Evolutionary conservation across 768 basidiomycete genomes (phyloP).

Genomic region (Steccherinum ochraceum): DNA sequence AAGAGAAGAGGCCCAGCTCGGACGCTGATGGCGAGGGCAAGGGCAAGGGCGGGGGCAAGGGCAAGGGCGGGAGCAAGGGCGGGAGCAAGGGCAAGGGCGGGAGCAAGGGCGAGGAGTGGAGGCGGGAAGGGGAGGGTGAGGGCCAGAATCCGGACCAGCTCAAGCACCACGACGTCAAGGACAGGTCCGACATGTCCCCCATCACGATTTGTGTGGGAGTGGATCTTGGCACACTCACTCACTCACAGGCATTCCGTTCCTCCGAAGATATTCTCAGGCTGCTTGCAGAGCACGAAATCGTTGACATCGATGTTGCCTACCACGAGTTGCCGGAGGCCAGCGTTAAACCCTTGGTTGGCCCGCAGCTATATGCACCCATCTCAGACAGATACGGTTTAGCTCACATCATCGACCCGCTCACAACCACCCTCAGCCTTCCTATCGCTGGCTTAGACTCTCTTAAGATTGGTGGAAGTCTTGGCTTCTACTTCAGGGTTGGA

Average conservation of each 20-base stretch:
- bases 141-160: no score
- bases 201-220: constrained; percentile 22
- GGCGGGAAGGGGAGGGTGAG: no score
- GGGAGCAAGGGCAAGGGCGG: no score
- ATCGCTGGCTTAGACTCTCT: constrained; percentile 28
- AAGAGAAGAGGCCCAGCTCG: constrained; percentile 5
- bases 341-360: constrained; percentile 8
- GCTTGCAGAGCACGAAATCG: constrained; percentile 11
- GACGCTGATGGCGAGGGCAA: constrained; percentile 4
- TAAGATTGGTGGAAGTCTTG: constrained; percentile 29
- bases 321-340: constrained; percentile 20
- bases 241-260: constrained; percentile 13
- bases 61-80: no score
- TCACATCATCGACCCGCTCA: constrained; percentile 26
- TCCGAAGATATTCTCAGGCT: constrained; percentile 12
- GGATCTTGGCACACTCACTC: constrained; percentile 16
- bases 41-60: no score
- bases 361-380: constrained; percentile 15
- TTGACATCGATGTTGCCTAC: constrained; percentile 17
- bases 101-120: no score
- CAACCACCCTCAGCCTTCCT: constrained; percentile 30
- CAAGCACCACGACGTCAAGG: no score
- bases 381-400: constrained; percentile 22
- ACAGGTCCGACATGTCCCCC: constrained; percentile 11
- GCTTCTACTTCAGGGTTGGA: constrained; percentile 27